Evolutionary conservation across 352 stramenopile genomes (phyloP).

Genomic region (Phytophthora aleatoria): DNA sequence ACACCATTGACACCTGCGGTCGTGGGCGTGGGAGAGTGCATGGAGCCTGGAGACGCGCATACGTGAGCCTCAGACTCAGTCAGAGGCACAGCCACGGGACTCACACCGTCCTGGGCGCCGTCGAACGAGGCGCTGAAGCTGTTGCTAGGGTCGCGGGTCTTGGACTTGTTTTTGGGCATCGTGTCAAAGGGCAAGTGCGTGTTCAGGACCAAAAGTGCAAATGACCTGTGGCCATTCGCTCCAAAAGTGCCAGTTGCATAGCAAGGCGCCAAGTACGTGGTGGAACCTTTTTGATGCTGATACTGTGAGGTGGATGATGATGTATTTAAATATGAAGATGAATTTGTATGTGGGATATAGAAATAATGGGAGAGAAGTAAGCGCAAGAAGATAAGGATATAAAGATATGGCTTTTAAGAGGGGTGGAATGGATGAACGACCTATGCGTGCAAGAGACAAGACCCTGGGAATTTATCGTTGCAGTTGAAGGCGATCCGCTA

Average conservation of each 20-base stretch:
- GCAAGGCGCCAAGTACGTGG: slow-evolving; percentile 12
- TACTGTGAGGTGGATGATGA: not conserved
- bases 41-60: slow-evolving; percentile 30
- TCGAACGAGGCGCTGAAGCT: slow-evolving; percentile 35
- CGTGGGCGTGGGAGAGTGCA: slow-evolving; percentile 24
- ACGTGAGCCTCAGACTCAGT: slow-evolving; percentile 17
- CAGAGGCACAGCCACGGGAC: slow-evolving; percentile 40
- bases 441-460: slow-evolving; percentile 21
- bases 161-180: slow-evolving; percentile 34
- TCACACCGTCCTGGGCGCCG: slow-evolving; percentile 33
- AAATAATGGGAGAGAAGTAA: not conserved
- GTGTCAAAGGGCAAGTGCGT: not conserved
- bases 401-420: not conserved
- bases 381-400: not conserved
- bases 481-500: slow-evolving; percentile 6
- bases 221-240: slow-evolving; percentile 6
- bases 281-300: not conserved
- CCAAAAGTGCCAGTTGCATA: not conserved
- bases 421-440: slow-evolving; percentile 5
- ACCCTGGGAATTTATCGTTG: slow-evolving; percentile 17
- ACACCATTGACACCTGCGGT: slow-evolving; percentile 25
- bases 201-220: slow-evolving; percentile 7
- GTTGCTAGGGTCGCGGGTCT: slow-evolving; percentile 29
- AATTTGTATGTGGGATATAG: not conserved
- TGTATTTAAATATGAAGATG: not conserved